Evolutionary conservation across 129 eudicot genomes (phyloP), one percentile per base, ranked within the genome.

Genomic region (Pulicaria dysenterica): DNA sequence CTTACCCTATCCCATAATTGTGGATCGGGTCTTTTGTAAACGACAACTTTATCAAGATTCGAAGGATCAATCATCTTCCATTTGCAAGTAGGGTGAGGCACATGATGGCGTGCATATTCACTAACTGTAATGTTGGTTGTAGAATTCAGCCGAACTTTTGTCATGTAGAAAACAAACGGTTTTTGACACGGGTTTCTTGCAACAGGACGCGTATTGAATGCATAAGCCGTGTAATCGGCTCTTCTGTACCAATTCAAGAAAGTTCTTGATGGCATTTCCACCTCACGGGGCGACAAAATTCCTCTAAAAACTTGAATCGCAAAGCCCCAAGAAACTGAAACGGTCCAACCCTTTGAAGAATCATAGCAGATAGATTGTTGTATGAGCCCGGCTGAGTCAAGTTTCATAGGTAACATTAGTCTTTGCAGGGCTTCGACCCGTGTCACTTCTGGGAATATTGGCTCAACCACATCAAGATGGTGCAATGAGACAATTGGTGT

Each of bases 221-320:
- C 89, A 74, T 94, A 94, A 0, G 93, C 98, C 2, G 83, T 94
- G 82, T 94, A 94, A 83, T 94, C 98, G 4, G 95, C 98, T 80
- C 98, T 72, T 65, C 81, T 86, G 38, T 94, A 90, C 98, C 98
- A 94, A 83, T 94, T 94, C 77, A 94, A 83, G 86, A 94, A 94
- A 34, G 98, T 94, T 76, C 98, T 87, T 0, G 98, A 89, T 0
- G 98, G 98, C 98, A 94, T 94, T 75, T 94, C 98, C 51, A 93
- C 79, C 59, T 94, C 98, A 7, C 98, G 89, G 13, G 98, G 96
- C 1, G 98, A 94, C 67, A 90, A 57, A 12, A 94, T 78, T 67
- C 98, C 98, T 12, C 98, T 86, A 40, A 94, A 80, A 38, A 94
- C 82, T 66, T 94, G 98, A 62, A 94, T 77, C 0, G 98, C 96